phyloP scores from a whole-genome alignment of 1,139 yeast genomes.

The Yamadazyma epiphylla region DNA sequence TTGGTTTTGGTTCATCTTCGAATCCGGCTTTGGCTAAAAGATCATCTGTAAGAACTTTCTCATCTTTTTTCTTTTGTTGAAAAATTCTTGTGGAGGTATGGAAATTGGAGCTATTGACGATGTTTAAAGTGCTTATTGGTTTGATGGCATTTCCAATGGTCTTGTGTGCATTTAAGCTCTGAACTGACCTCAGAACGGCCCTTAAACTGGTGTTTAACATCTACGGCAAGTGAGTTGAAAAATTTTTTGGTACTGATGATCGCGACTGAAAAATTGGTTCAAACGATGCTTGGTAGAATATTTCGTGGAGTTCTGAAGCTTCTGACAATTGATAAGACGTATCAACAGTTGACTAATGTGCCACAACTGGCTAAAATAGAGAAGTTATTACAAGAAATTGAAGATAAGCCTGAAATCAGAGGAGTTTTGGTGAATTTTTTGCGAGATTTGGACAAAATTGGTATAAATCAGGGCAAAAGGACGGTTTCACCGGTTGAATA shows the following conservation, averaged over 20 bases:
- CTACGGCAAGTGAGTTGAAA: too few relatives aligned
- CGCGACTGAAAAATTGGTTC: slow-evolving; percentile 6
- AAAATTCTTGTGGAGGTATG: too few relatives aligned
- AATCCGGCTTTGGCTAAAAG: slow-evolving; percentile 81
- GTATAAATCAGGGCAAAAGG: slow-evolving; percentile 19
- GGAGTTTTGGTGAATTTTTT: slow-evolving; percentile 30
- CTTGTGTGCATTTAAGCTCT: too few relatives aligned
- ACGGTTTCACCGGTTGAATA: slow-evolving; percentile 13
- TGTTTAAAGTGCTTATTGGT: too few relatives aligned
- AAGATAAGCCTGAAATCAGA: slow-evolving; percentile 27
- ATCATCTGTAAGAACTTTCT: slow-evolving; percentile 68
- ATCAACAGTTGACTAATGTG: slow-evolving; percentile 15
- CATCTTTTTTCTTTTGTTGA: slow-evolving; percentile 5
- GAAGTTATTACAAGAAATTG: slow-evolving; percentile 23
- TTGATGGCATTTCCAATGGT: too few relatives aligned
- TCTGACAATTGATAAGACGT: slow-evolving; percentile 25
- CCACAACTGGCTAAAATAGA: slow-evolving; percentile 18
- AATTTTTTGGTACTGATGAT: slow-evolving; percentile 3
- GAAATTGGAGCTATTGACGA: too few relatives aligned
- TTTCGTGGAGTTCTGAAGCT: slow-evolving; percentile 18
- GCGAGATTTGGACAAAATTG: slow-evolving; percentile 27
- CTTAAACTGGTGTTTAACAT: not conserved
- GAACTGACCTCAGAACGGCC: too few relatives aligned
- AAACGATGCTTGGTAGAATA: slow-evolving; percentile 1
- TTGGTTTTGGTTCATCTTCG: slow-evolving; percentile 31